A percentile compares a stretch with the other conserved stretches of the same genome.
Evolutionary conservation across 1,139 yeast genomes (phyloP).

Genomic region (Suhomyces terraborum): DNA sequence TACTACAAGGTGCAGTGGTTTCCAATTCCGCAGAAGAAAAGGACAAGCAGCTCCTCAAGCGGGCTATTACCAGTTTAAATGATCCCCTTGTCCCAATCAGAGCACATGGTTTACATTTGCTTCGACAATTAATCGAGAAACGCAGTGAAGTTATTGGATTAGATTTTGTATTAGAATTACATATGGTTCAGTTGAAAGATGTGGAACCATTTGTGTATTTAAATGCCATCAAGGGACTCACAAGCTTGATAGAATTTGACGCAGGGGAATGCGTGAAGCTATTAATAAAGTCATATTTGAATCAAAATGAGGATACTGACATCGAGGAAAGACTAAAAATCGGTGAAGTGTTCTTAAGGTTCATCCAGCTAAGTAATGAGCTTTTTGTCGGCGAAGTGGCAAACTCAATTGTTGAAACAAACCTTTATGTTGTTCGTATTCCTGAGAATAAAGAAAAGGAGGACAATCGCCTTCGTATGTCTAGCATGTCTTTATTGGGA

Average conservation of each 20-base stretch:
- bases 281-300: constrained; percentile 45
- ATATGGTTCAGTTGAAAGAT: constrained; percentile 67
- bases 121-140: constrained; percentile 58
- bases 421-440: constrained; percentile 44
- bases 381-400: constrained; percentile 47
- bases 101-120: constrained; percentile 77
- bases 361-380: constrained; percentile 52
- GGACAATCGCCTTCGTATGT: constrained; percentile 74
- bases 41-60: constrained; percentile 39
- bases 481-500: constrained; percentile 83
- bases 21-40: constrained; percentile 20
- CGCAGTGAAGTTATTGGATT: constrained; percentile 53
- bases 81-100: constrained; percentile 83
- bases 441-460: constrained; percentile 27
- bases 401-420: constrained; percentile 27
- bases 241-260: constrained; percentile 53
- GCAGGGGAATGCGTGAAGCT: constrained; percentile 41
- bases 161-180: constrained; percentile 60
- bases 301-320: constrained; percentile 29
- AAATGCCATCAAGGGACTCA: constrained; percentile 79
- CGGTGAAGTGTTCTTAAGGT: constrained; percentile 77
- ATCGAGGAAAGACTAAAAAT: constrained; percentile 70
- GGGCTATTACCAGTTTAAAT: constrained; percentile 66
- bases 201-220: constrained; percentile 85
- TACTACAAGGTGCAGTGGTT: constrained; percentile 31